Evolutionary conservation across 495 filamentous ascomycete genomes (phyloP).

Genomic region (Bathelium albidoporum): DNA sequence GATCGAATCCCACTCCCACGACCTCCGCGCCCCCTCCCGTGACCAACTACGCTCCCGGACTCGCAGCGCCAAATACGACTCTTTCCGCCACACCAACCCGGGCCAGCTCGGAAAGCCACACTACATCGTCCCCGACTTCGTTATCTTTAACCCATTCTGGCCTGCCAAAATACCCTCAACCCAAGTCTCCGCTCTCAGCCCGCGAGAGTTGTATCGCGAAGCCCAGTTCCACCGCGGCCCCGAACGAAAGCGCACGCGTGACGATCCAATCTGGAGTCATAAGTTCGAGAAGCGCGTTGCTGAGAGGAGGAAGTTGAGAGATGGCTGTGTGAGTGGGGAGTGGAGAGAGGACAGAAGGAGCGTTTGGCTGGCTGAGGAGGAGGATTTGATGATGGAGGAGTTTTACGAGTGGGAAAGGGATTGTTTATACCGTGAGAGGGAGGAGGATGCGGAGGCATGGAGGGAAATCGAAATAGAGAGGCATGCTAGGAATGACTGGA

Average conservation of each 20-base stretch:
- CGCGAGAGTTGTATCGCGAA: not conserved
- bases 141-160: not conserved
- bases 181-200: not conserved
- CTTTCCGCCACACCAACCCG: not conserved
- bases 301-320: not conserved
- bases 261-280: not conserved
- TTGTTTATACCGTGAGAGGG: not conserved
- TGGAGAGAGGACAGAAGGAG: not conserved
- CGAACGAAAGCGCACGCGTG: not conserved
- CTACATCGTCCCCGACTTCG: not conserved
- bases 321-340: not conserved
- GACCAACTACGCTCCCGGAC: not conserved
- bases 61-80: not conserved
- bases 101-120: not conserved
- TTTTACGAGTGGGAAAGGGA: not conserved
- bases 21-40: not conserved
- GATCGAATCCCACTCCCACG: not conserved
- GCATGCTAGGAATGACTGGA: not conserved
- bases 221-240: not conserved
- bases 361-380: not conserved
- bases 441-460: not conserved
- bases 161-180: not conserved
- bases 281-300: not conserved
- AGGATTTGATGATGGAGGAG: not conserved
- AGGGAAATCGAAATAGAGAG: not conserved